Evolutionary conservation across 2,329 filamentous ascomycete species (phyloP).

Genomic region (Penicillium olsonii): DNA sequence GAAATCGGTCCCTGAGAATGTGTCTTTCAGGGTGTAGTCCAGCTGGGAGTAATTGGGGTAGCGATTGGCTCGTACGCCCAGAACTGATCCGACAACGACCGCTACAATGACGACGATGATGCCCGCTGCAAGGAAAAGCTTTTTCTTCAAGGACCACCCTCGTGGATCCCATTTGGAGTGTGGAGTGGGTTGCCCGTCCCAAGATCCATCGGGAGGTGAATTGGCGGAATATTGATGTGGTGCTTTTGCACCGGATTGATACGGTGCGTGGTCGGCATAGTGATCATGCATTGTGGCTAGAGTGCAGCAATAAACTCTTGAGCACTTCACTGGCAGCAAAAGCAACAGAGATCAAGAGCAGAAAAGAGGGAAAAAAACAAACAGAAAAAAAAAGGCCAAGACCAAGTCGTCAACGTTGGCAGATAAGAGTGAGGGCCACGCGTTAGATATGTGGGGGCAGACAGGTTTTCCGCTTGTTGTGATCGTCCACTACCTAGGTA

Average conservation of each 20-base stretch:
- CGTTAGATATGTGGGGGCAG: constrained; percentile 9
- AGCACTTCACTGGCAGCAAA: neutral
- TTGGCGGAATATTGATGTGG: neutral
- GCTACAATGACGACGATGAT: constrained; percentile 38
- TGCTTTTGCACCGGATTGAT: neutral
- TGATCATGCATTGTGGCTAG: neutral
- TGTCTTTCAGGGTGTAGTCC: constrained; percentile 40
- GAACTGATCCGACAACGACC: constrained; percentile 48
- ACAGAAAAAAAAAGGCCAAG: neutral
- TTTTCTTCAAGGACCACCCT: constrained; percentile 9
- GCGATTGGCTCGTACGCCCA: constrained; percentile 35
- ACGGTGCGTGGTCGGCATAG: neutral
- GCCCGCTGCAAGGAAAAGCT: constrained; percentile 2
- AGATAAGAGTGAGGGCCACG: constrained; percentile 3
- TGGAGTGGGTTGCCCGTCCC: neutral
- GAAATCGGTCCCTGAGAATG: constrained; percentile 41
- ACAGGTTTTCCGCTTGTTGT: neutral
- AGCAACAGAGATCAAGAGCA: neutral
- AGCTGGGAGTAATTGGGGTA: constrained; percentile 38
- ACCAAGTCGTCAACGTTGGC: neutral
- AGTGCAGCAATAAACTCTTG: too few species aligned
- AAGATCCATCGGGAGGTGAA: neutral
- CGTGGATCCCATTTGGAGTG: constrained; percentile 11
- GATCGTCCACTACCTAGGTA: too few species aligned
- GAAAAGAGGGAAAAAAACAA: neutral